A percentile compares a stretch with the other conserved stretches of the same genome.
Evolutionary conservation across 163 green algal species (phyloP).

Genomic region (Scenedesmus sp.): DNA sequence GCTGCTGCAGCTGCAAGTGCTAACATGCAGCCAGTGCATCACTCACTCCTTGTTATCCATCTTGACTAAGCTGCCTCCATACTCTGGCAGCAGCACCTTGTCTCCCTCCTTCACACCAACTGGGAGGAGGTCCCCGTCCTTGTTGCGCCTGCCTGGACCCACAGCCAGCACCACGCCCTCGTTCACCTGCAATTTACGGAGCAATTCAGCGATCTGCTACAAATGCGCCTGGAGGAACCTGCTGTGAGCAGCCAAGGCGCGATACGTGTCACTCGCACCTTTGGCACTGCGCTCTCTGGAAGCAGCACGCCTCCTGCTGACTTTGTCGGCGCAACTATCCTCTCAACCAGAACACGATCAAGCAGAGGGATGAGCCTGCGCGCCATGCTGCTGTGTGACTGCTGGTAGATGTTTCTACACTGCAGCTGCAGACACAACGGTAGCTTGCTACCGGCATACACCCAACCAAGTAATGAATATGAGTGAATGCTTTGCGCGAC

Average conservation of each 20-base stretch:
- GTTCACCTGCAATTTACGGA: slow-evolving; percentile 81
- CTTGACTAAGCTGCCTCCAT: slow-evolving; percentile 89
- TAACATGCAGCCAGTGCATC: too few relatives aligned
- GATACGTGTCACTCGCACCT: slow-evolving; percentile 68
- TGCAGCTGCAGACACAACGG: not conserved
- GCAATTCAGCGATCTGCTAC: not conserved
- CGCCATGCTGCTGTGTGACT: slow-evolving; percentile 50
- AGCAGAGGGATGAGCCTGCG: slow-evolving; percentile 88
- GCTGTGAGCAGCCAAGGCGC: not conserved
- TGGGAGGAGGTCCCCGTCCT: slow-evolving; percentile 85
- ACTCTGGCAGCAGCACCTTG: slow-evolving; percentile 95
- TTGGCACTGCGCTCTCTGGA: slow-evolving; percentile 83
- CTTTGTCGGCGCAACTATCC: slow-evolving; percentile 82
- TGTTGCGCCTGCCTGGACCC: slow-evolving; percentile 84
- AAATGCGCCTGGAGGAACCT: not conserved
- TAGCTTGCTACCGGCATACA: not conserved
- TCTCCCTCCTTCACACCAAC: slow-evolving; percentile 91
- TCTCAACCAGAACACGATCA: slow-evolving; percentile 91
- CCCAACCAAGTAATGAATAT: not conserved
- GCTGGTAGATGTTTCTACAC: slow-evolving; percentile 22
- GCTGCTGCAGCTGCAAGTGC: not conserved
- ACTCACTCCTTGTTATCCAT: slow-evolving; percentile 92
- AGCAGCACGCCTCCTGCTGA: slow-evolving; percentile 87
- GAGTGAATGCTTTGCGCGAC: not conserved
- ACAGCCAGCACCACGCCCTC: slow-evolving; percentile 91